Base-by-base conservation (phyloP, 2,329 filamentous ascomycete species). In the Dactylellina cionopaga region DNA sequence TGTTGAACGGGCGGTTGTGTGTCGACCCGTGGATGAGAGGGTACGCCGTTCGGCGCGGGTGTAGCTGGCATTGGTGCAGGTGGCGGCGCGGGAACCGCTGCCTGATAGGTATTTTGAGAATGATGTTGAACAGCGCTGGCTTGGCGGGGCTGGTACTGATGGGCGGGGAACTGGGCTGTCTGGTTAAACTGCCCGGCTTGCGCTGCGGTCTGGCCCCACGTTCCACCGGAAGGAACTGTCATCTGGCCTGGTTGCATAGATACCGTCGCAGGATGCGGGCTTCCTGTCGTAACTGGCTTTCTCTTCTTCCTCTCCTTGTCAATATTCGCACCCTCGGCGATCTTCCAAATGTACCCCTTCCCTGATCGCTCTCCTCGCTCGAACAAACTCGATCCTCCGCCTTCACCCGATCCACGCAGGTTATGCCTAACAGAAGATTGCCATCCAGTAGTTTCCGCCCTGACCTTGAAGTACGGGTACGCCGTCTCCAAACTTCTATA, bases 401-500 rank as follows among this genome's bases (percentile, higher is more conserved):
- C 83, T 58, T 74, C 68, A 10, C 59, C 59, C 1, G 68, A 72
- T 15, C 68, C 68, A 17, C 68, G 54, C n/a, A 88, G 80, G 73
- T 88, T 88, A 75, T 88, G 86, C 31, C 86, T 82, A n/a, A 88
- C 85, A 78, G 85, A 87, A 54, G 85, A 87, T 76, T 88, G 86
- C 86, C 86, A 88, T 19, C 86, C 86, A 59, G 81, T 83, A 1
- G 85, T 86, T 13, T 80, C 80, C 11, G 81, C 82, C 66, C 81
- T 81, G 76, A 87, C 83, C 74, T 84, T 85, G 78, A 84, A 88
- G 79, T 82, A 87, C 3, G 86, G 86, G 76, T 86, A 87, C 68
- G 83, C 84, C 62, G 83, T 83, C 76, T 85, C 82, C 59, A 88
- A 86, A 43, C 84, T 84, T 75, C 83, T 83, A 78, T 88, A 88